Percentiles rank a stretch among this genome's conserved stretches.
These are phyloP conservation scores for Neurospora sp. DNA, from an alignment of 2,329 filamentous ascomycete genomes.

Conservation along the genomic window DNA sequence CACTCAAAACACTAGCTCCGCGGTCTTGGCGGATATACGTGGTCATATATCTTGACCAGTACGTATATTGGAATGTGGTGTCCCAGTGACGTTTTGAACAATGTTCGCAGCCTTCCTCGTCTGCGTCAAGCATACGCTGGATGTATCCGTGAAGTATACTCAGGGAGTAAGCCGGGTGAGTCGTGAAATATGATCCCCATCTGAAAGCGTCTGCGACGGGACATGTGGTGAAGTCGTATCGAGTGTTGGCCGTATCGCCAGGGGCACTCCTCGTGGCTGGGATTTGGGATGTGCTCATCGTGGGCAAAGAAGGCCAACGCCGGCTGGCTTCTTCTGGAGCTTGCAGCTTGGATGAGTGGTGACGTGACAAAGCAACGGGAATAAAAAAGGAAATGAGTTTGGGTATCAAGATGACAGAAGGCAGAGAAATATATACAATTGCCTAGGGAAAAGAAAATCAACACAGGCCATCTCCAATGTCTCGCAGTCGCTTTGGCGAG, in stretches of 20 bases:
- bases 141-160: neutral
- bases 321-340: neutral
- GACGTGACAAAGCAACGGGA: neutral
- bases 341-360: neutral
- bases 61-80: neutral
- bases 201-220: neutral
- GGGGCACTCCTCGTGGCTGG: neutral
- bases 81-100: neutral
- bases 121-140: neutral
- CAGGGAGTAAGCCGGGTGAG: neutral
- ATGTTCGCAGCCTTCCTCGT: neutral
- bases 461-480: neutral
- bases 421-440: neutral
- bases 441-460: neutral
- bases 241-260: neutral
- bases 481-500: neutral
- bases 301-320: neutral
- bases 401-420: neutral
- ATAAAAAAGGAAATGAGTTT: neutral
- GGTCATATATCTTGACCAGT: neutral
- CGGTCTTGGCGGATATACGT: neutral
- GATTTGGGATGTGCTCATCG: neutral
- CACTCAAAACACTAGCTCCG: neutral
- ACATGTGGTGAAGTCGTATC: neutral
- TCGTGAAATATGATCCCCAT: neutral